These are phyloP conservation scores for Lactifluus hygrophoroides DNA, from an alignment of 768 basidiomycete genomes.

Conservation along the genomic window DNA sequence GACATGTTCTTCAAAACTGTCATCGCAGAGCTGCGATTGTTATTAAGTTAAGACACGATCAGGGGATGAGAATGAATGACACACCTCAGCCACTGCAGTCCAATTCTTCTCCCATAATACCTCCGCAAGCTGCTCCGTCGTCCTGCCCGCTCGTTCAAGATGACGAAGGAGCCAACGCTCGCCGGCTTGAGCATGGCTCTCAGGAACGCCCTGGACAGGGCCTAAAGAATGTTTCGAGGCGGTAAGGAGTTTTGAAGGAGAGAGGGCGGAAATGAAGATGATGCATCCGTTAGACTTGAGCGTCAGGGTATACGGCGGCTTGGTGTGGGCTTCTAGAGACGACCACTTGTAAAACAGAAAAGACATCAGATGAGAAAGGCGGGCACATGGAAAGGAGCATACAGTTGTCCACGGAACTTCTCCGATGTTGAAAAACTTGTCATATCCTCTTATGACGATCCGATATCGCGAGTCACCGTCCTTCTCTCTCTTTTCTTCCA, in stretches of 20 bases:
- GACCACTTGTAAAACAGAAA: constrained; percentile 55
- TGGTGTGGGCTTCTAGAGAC: constrained; percentile 58
- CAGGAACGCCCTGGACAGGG: constrained; percentile 30
- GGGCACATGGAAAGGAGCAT: constrained; percentile 25
- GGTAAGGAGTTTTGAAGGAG: constrained; percentile 62
- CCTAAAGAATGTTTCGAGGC: constrained; percentile 94
- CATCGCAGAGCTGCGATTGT: constrained; percentile 86
- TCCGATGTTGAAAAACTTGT: constrained; percentile 98
- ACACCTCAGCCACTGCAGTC: constrained; percentile 89
- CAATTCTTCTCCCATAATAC: constrained; percentile 72
- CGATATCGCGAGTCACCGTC: constrained; percentile 34
- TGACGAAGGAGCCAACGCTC: constrained; percentile 76
- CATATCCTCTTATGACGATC: constrained; percentile 88
- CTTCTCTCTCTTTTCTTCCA: constrained; percentile 32
- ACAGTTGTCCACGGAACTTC: constrained; percentile 96
- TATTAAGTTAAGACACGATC: not conserved
- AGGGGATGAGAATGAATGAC: constrained; percentile 20
- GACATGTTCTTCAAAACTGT: constrained; percentile 95
- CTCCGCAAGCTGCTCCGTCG: constrained; percentile 64
- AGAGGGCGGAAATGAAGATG: constrained; percentile 87
- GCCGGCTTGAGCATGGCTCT: constrained; percentile 77
- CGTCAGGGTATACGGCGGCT: constrained; percentile 74
- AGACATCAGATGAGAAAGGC: not conserved
- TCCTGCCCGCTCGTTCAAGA: constrained; percentile 48
- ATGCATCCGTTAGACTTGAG: constrained; percentile 96